Evolutionary conservation across 2,329 filamentous ascomycete species (phyloP).

Genomic region (Ampelomyces quisqualis): DNA sequence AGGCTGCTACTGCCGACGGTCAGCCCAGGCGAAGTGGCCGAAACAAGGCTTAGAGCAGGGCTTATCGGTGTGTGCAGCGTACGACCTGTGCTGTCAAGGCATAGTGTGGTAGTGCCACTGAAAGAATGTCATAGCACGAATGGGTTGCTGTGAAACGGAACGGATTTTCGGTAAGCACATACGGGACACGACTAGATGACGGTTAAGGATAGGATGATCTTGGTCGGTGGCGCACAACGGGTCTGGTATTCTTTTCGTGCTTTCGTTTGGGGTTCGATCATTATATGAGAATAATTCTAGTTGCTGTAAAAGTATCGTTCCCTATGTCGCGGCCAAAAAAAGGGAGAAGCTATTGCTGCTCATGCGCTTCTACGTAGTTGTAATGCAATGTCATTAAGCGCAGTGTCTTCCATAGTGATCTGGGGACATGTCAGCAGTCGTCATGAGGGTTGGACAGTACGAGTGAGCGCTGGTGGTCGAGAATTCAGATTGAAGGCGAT

Average conservation of each 20-base stretch:
- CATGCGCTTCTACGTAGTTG: background rate
- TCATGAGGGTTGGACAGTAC: background rate
- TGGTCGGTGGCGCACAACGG: slow-evolving; percentile 3
- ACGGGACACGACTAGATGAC: slow-evolving; percentile 3
- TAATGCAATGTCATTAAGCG: background rate
- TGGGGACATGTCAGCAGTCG: background rate
- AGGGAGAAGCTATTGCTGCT: background rate
- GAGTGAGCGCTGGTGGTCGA: background rate
- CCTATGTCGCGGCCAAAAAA: background rate
- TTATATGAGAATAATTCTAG: background rate
- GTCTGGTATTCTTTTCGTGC: slow-evolving; percentile 3
- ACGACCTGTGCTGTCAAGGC: background rate
- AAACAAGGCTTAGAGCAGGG: slow-evolving; percentile 38
- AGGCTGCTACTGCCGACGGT: slow-evolving; percentile 52
- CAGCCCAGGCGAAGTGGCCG: slow-evolving; percentile 51
- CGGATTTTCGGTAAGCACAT: slow-evolving; percentile 2
- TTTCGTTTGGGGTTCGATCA: background rate
- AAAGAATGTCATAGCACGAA: background rate
- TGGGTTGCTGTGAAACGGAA: background rate
- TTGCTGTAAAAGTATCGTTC: background rate
- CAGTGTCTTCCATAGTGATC: background rate
- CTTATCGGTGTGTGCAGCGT: too few relatives aligned
- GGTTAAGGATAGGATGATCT: background rate
- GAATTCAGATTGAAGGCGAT: slow-evolving; percentile 2
- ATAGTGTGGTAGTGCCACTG: background rate